Evolutionary conservation across 257 asterid species (phyloP), one percentile per base, ranked within the genome.

Genomic region (Nicotiana undulata): DNA sequence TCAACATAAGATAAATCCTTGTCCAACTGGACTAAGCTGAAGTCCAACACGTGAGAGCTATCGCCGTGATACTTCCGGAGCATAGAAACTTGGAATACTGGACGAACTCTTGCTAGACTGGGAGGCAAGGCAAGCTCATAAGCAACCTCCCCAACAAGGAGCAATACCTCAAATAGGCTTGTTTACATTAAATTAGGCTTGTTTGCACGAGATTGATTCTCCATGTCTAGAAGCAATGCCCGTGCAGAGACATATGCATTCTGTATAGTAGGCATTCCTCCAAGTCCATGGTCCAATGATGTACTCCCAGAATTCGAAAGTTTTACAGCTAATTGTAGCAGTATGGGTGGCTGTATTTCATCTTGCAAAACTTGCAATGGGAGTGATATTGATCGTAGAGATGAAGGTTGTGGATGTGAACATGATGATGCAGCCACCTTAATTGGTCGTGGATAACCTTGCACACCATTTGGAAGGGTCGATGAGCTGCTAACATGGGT

Each of bases 161-260:
- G n/a, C n/a, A n/a, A n/a, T n/a, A n/a, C n/a, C n/a, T n/a, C n/a
- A n/a, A n/a, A n/a, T n/a, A n/a, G n/a, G n/a, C n/a, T n/a, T n/a
- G n/a, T n/a, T n/a, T n/a, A n/a, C 59, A 58, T 58, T 46, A 55
- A 44, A 80, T 34, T 81, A 15, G 85, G 60, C 74, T 37, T 55
- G 44, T 53, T 77, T 49, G 76, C 82, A 37, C 44, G 74, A 75
- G 80, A 63, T 80, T 67, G 86, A 79, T 82, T 80, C 52, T 85
- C 85, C 80, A 87, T 53, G 75, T 81, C 81, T 82, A 63, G 66
- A 49, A 81, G 86, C 84, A 84, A 51, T 64, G 46, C 75, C 66
- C 29, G 55, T 65, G 80, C 60, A 24, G 70, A 78, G 29, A 61
- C 34, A 29, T 49, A 13, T n/a, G 72, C 70, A 31, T 64, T 81